Percentiles rank a stretch among this genome's conserved stretches.
phyloP scores from a whole-genome alignment of 768 basidiomycete genomes.

The Boletus barrowsii region DNA sequence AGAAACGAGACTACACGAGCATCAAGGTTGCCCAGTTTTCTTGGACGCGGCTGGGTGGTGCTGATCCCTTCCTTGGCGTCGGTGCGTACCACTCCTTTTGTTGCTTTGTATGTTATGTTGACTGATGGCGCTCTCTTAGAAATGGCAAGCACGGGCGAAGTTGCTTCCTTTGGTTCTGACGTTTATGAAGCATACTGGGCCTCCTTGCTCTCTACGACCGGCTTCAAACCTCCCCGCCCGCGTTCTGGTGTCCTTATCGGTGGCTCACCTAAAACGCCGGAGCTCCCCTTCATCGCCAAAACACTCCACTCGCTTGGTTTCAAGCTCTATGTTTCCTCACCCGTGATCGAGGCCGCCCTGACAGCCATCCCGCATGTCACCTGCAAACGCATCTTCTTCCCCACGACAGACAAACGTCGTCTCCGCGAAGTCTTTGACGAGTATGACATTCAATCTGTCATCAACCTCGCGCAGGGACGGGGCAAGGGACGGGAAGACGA shows the following conservation, averaged over 20 bases:
- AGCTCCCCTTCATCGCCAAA: conserved; percentile 82
- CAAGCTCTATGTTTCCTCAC: conserved; percentile 89
- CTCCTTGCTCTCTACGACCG: conserved; percentile 90
- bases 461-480: conserved; percentile 84
- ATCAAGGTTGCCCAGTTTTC: conserved; percentile 99
- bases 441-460: conserved; percentile 90
- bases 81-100: conserved; percentile 48
- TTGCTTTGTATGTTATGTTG: not conserved
- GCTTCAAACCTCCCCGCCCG: conserved; percentile 86
- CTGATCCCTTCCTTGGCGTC: conserved; percentile 95
- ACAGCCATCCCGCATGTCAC: conserved; percentile 73
- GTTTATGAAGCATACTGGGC: conserved; percentile 97
- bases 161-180: conserved; percentile 92
- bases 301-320: conserved; percentile 83
- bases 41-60: conserved; percentile 94
- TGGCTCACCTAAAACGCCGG: conserved; percentile 83
- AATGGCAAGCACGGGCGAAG: conserved; percentile 98
- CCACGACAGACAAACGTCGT: conserved; percentile 93
- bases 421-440: conserved; percentile 92
- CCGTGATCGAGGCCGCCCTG: conserved; percentile 74
- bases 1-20: conserved; percentile 85
- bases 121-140: conserved; percentile 42
- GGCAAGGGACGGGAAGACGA: conserved; percentile 79
- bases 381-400: conserved; percentile 93
- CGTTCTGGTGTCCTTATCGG: conserved; percentile 90